These are phyloP conservation scores for Endogone sp. DNA, from an alignment of 192 early-diverging fungal species.

Conservation along the genomic window DNA sequence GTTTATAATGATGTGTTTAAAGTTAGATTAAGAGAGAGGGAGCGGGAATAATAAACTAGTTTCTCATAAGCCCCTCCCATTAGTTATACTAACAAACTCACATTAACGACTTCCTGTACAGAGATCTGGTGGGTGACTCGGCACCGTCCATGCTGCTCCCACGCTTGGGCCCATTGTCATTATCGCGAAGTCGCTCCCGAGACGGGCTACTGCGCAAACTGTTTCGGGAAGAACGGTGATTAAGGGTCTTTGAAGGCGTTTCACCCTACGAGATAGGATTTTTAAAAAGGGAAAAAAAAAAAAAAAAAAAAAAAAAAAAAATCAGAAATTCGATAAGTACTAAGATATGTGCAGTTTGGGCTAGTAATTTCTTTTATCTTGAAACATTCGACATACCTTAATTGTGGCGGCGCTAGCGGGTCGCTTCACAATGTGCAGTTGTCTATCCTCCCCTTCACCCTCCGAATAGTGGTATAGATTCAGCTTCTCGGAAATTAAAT, in stretches of 20 bases:
- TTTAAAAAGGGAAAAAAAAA: background rate
- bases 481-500: constrained; percentile 70
- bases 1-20: constrained; percentile 38
- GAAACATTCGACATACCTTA: constrained; percentile 8
- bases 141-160: constrained; percentile 1
- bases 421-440: constrained; percentile 40
- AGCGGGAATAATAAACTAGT: background rate
- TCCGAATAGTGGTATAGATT: constrained; percentile 48
- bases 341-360: background rate
- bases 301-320: too few relatives aligned
- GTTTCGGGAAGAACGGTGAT: constrained; percentile 33
- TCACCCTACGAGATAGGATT: constrained; percentile 35
- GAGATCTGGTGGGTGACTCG: background rate
- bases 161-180: constrained; percentile 19
- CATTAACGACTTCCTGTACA: constrained; percentile 29
- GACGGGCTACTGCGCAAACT: constrained; percentile 13
- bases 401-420: constrained; percentile 15
- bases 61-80: background rate
- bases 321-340: too few relatives aligned
- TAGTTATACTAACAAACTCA: constrained; percentile 12
- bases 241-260: constrained; percentile 15
- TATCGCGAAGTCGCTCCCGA: constrained; percentile 16
- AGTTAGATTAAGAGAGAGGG: background rate
- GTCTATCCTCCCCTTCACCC: constrained; percentile 42
- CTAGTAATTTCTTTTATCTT: background rate